phyloP scores from a whole-genome alignment of 257 asterid genomes.

The Datura wrightii region DNA sequence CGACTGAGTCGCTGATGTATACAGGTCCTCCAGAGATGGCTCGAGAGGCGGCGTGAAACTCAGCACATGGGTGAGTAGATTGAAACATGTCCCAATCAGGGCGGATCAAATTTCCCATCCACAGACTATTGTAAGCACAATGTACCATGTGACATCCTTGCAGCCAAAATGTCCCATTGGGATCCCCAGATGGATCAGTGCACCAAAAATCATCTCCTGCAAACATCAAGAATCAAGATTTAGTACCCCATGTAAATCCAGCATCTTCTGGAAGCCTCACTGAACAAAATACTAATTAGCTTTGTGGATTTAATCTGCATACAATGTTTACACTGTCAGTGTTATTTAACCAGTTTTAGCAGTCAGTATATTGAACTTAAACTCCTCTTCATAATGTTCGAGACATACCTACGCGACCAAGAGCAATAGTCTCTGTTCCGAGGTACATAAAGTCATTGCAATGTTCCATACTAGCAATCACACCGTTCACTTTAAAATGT shows the following conservation, averaged over 20 bases:
- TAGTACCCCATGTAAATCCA: too few relatives aligned
- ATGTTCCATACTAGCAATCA: conserved; percentile 72
- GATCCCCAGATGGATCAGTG: conserved; percentile 46
- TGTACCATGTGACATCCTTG: conserved; percentile 56
- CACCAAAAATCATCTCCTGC: conserved; percentile 53
- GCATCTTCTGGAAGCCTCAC: too few relatives aligned
- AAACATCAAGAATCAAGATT: background rate
- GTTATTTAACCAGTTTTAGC: too few relatives aligned
- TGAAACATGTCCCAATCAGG: conserved; percentile 59
- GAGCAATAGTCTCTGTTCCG: conserved; percentile 54
- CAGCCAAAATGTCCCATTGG: conserved; percentile 47
- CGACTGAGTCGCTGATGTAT: conserved; percentile 59
- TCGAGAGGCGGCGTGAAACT: conserved; percentile 49
- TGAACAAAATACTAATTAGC: too few relatives aligned
- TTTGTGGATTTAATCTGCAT: too few relatives aligned
- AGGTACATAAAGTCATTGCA: conserved; percentile 63
- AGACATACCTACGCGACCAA: conserved; percentile 55
- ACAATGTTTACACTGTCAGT: too few relatives aligned
- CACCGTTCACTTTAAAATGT: conserved; percentile 60
- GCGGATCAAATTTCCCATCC: conserved; percentile 49
- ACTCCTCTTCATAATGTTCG: background rate
- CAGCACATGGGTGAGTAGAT: conserved; percentile 48
- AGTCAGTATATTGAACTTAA: too few relatives aligned
- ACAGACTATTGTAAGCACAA: conserved; percentile 49
- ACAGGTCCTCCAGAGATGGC: conserved; percentile 53